These are phyloP conservation scores for Auricularia cornea DNA, from an alignment of 768 basidiomycete genomes.

Conservation along the genomic window DNA sequence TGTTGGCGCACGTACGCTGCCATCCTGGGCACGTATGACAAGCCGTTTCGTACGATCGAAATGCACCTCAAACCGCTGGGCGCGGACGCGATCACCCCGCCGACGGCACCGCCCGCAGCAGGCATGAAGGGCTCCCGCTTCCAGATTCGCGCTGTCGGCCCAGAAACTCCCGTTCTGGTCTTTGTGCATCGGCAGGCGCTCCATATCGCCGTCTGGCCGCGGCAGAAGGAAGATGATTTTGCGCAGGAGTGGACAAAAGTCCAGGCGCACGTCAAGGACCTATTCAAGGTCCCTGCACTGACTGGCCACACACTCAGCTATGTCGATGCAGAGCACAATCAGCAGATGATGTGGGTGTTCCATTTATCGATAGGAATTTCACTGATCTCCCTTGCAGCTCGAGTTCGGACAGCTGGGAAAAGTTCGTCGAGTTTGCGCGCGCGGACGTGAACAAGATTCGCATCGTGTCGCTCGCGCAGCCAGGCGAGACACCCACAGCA, in stretches of 20 bases:
- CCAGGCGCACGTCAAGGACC: not conserved
- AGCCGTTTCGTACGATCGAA: not conserved
- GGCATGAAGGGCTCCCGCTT: not conserved
- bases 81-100: not conserved
- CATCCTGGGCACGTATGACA: not conserved
- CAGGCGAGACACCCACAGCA: not conserved
- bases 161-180: not conserved
- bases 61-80: constrained; percentile 1
- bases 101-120: not conserved
- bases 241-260: not conserved
- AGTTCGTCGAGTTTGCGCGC: not conserved
- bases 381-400: not conserved
- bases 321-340: not conserved
- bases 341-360: not conserved
- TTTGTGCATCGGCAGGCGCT: not conserved
- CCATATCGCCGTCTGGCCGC: not conserved
- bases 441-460: constrained; percentile 1
- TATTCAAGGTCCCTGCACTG: constrained; percentile 1
- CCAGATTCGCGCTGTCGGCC: not conserved
- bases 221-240: not conserved
- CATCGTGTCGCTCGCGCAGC: not conserved
- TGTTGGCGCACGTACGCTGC: not conserved
- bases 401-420: not conserved
- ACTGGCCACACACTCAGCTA: not conserved
- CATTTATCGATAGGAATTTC: not conserved